phyloP scores from a whole-genome alignment of 257 asterid genomes.

The Fraxinus pennsylvanica region DNA sequence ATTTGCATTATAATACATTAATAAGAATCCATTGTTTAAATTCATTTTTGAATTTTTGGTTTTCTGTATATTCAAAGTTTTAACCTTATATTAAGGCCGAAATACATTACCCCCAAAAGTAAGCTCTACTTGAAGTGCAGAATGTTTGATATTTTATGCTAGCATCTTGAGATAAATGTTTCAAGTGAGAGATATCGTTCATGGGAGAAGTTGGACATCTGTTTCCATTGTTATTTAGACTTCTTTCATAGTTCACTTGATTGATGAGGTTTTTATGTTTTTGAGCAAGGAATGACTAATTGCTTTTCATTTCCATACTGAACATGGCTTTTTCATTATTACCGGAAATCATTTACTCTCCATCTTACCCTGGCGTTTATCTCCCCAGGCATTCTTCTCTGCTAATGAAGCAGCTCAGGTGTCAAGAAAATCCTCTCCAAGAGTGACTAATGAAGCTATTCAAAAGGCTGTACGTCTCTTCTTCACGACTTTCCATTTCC shows the following conservation, averaged over 20 bases:
- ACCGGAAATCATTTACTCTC: conserved; percentile 6
- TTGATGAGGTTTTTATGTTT: background rate
- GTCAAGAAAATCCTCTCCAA: conserved; percentile 72
- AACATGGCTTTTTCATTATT: background rate
- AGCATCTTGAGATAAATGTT: background rate
- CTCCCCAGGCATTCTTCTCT: conserved; percentile 60
- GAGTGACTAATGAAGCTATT: conserved; percentile 72
- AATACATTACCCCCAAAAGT: background rate
- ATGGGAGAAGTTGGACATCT: background rate
- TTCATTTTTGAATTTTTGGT: background rate
- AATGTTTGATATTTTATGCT: background rate
- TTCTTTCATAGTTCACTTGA: background rate
- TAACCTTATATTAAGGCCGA: background rate
- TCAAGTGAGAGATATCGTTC: background rate
- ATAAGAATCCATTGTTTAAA: background rate
- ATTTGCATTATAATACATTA: background rate
- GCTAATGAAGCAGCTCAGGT: conserved; percentile 73
- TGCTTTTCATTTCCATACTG: background rate
- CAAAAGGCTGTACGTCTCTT: conserved; percentile 73
- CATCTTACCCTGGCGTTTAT: background rate
- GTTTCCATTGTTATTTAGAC: background rate
- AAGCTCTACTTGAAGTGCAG: background rate
- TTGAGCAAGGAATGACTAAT: background rate
- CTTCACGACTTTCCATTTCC: background rate
- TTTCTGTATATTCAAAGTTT: background rate